These are phyloP conservation scores for Tetradesmus obliquus DNA, from an alignment of 139 green algal species.

Conservation along the genomic window DNA sequence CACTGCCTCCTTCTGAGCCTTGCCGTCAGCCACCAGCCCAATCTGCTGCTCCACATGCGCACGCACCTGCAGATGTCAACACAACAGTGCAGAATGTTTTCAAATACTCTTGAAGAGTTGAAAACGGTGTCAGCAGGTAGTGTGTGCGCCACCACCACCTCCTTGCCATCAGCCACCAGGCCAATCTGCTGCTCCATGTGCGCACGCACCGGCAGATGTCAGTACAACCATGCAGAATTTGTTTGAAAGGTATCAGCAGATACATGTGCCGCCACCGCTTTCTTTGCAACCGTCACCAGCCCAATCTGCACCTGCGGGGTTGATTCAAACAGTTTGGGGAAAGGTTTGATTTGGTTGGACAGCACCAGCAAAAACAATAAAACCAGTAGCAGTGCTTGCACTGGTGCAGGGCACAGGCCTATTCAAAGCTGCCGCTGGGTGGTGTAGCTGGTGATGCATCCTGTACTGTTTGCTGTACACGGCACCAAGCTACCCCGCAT, in stretches of 20 bases:
- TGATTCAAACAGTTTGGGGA: no score
- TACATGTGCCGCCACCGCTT: conserved; percentile 79
- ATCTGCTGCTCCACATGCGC: conserved; percentile 91
- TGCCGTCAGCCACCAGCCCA: conserved; percentile 82
- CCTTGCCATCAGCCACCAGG: conserved; percentile 83
- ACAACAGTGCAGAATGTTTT: neutral
- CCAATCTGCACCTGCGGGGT: conserved; percentile 71
- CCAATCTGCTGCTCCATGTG: conserved; percentile 91
- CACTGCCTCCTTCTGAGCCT: conserved; percentile 80
- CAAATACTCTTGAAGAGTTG: no score
- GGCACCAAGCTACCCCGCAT: neutral
- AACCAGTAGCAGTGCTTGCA: no score
- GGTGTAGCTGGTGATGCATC: no score
- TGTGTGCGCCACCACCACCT: conserved; percentile 77
- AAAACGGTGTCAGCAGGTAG: conserved; percentile 29
- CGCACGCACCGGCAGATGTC: conserved; percentile 62
- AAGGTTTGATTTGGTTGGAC: no score
- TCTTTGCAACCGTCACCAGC: conserved; percentile 82
- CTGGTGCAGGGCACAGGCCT: no score
- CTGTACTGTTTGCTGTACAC: neutral
- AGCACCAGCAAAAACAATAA: no score
- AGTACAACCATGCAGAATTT: neutral
- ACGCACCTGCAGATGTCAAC: conserved; percentile 60
- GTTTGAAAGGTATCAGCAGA: no score
- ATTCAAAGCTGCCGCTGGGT: no score